Base-by-base conservation (phyloP, 371 early-diverging fungal genomes). In the Actinomortierella wolfii region DNA sequence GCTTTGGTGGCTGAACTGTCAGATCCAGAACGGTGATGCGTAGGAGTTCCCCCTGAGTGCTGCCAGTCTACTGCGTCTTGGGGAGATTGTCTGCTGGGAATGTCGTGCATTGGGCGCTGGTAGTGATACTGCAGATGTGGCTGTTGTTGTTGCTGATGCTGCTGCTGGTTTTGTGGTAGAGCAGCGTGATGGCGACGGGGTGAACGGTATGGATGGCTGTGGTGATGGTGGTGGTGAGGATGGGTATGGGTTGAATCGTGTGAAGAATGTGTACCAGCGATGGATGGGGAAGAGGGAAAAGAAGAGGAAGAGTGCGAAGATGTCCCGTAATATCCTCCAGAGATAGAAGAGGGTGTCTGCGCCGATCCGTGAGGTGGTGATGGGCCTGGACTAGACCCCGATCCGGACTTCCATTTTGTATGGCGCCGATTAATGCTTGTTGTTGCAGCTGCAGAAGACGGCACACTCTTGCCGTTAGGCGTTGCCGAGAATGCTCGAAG, bases 241-340 rank as follows among this genome's bases (percentile, higher is more conserved):
- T 39, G 48, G 53, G 20, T 9, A 24, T n/a, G 28, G 59, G 69
- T 8, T 63, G 47, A 56, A 44, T 59, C 50, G 18, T 51, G 51
- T 26, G 57, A 56, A 6, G 34, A 51, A 18, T 41, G 44, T 25
- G 51, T 56, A 41, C 59, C 56, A 7, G 59, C 56, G 24, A 15
- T 26, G 26, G 26, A 43, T 3, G 61, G 13, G 4, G 61, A 55
- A 34, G 29, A 47, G 21, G 39, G 40, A 17, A 24, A 13, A 9
- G 45, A 17, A 9, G 44, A 39, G 17, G 48, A 28, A 44, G 45
- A 51, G 28, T 47, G 41, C 9, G 47, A 20, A 20, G 48, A 29
- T 17, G 25, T 18, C 21, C 44, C 42, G 17, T 59, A 11, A 34
- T 34, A 34, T 6, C 34, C 34, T 34, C 34, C 34, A 34, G 34